Evolutionary conservation across 345 rosid species (phyloP), one percentile per base, ranked within the genome.

Genomic region (Gossypium ekmanianum): DNA sequence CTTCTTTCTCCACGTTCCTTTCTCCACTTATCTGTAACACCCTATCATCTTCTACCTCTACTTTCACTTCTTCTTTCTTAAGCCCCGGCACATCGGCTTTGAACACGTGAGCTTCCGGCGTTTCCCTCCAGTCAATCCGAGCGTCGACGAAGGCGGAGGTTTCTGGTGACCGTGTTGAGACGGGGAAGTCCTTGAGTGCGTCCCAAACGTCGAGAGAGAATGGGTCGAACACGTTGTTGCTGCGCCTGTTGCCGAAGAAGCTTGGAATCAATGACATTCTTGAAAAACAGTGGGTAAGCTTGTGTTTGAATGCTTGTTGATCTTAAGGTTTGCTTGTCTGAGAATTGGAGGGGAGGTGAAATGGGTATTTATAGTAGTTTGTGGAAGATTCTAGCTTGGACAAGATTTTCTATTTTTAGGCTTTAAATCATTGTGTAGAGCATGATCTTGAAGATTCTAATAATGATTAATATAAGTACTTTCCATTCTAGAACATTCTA

Each of bases 31-130:
- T 70, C 12, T 52, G 74, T 16, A 70, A 22, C 74, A 52, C 74
- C 39, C 74, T 14, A 3, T 69, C 58, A 17, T 69, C 73, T 34
- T 69, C 73, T 8, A 48, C 13, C 41, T 69, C 34, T 2, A 69
- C 73, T 29, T 69, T 69, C 44, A 69, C 57, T 9, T 69, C 44
- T 3, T 51, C 73, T 13, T 43, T 65, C 70, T 65, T 65, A 4
- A 65, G 27, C 27, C 70, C 70, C 12, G 52, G 69, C 18, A 66
- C 3, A 12, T 66, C 71, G 11, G 54, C 71, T 59, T 51, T 51
- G 47, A 70, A 70, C 3, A 52, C 73, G 44, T 70, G 73, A 1
- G 61, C 24, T n/a, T 70, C 59, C 2, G 61, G 61, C 1, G 59
- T 26, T 34, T 70, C 74, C 6, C 39, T 70, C 74, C 57, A 52